Base-by-base conservation (phyloP, 2,329 filamentous ascomycete species). In the Aspergillus viridinutans region DNA sequence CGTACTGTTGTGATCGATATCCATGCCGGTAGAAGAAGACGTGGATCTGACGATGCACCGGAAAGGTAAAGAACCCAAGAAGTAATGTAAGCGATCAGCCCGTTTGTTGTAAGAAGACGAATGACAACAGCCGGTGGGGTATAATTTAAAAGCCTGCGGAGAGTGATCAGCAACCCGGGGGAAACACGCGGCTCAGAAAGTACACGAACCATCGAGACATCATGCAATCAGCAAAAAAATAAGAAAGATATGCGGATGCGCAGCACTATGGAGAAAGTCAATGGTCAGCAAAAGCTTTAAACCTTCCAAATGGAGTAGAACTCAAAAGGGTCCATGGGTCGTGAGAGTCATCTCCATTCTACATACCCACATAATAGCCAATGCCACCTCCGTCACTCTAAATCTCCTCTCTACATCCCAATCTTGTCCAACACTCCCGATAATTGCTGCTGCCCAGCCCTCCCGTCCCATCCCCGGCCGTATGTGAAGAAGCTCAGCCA, bases 211-310 rank as follows among this genome's bases (percentile, higher is more conserved):
- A 92, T 75, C 90, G 81, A 60, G 88, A 91, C 89, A 92, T 92
- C 67, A 92, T 83, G 73, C 89, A 90, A 75, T 92, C 89, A 56
- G 88, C 90, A 71, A 92, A 92, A 77, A 90, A 90, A 74, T 90
- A 92, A 52, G 88, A 89, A 58, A 92, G 81, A 72, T 91, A 90
- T 54, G 87, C 89, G 21, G 88, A 90, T 57, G 88, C 86, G 68
- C 84, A 85, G 76, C 88, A 91, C 89, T 90, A 53, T 10, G 25
- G 42, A 50, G n/a, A 17, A 32, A 28, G 51, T 59, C 54, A 64
- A 38, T 38, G 57, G 45, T 42, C 49, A 23, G 40, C 20, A 35
- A 25, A 38, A 25, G 54, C 32, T 26, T 45, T 51, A 51, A 40
- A 25, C 10, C 28, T 42, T 38, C 23, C 28, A 32, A 10, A 12